Evolutionary conservation across 2,329 filamentous ascomycete genomes (phyloP).

Genomic region (Hysterium pulicare): DNA sequence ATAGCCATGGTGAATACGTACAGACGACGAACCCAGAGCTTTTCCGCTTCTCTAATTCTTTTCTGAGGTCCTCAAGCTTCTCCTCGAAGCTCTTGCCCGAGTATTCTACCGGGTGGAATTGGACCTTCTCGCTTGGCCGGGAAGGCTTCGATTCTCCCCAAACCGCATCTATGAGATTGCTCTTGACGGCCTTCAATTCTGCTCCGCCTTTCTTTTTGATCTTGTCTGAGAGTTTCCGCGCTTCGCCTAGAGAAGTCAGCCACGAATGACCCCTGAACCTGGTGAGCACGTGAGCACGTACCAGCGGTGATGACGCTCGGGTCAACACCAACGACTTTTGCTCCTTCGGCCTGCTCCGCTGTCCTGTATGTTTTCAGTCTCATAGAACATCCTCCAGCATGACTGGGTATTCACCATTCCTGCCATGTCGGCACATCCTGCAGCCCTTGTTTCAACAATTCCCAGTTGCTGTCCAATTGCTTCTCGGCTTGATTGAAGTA

Average conservation of each 20-base stretch:
- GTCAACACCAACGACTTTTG: slow-evolving; percentile 87
- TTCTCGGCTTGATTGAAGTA: slow-evolving; percentile 97
- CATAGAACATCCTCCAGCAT: too few relatives aligned
- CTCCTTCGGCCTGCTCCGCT: slow-evolving; percentile 77
- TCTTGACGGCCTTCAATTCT: slow-evolving; percentile 68
- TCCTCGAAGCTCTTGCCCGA: slow-evolving; percentile 77
- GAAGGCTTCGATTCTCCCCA: slow-evolving; percentile 74
- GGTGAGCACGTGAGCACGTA: slow-evolving; percentile 28
- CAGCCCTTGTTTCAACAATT: slow-evolving; percentile 84
- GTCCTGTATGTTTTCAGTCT: too few relatives aligned
- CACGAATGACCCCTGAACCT: slow-evolving; percentile 41
- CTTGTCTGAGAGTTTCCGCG: slow-evolving; percentile 75
- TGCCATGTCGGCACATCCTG: slow-evolving; percentile 96
- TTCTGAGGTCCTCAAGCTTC: slow-evolving; percentile 83
- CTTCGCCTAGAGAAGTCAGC: slow-evolving; percentile 48
- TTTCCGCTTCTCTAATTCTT: slow-evolving; percentile 88
- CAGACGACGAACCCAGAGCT: slow-evolving; percentile 81
- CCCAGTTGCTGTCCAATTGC: slow-evolving; percentile 90
- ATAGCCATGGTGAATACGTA: slow-evolving; percentile 21
- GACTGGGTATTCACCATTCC: slow-evolving; percentile 69
- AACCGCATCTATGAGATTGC: slow-evolving; percentile 87
- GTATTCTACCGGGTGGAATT: slow-evolving; percentile 67
- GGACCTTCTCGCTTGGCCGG: slow-evolving; percentile 72
- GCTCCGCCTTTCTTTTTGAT: slow-evolving; percentile 82
- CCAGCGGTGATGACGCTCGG: slow-evolving; percentile 76